phyloP scores from a whole-genome alignment of 2,329 filamentous ascomycete species.

The Daldinia eschscholtzii region DNA sequence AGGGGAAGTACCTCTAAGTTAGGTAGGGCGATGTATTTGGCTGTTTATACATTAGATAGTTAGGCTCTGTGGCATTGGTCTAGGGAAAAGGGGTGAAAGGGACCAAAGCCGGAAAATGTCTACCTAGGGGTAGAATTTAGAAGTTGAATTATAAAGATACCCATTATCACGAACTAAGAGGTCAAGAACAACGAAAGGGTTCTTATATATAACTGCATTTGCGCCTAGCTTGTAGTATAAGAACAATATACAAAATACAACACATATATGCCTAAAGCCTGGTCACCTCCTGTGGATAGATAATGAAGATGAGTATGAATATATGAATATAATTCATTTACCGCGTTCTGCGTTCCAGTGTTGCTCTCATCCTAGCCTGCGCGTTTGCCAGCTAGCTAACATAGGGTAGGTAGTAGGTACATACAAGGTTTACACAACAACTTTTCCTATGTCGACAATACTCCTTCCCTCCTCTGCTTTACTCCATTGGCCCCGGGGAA shows the following conservation, averaged over 20 bases:
- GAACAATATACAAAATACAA: not conserved
- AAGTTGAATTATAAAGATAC: conserved; percentile 1
- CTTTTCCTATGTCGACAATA: not conserved
- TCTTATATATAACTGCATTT: not conserved
- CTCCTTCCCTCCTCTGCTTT: conserved; percentile 3
- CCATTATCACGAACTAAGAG: not conserved
- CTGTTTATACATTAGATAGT: not conserved
- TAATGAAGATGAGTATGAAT: not conserved
- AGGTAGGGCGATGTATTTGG: not conserved
- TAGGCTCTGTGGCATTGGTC: not conserved
- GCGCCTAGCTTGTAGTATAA: not conserved
- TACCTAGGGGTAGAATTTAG: not conserved
- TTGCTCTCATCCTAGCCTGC: conserved; percentile 8
- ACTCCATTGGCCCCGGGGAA: conserved; percentile 2
- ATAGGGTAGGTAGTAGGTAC: conserved; percentile 14
- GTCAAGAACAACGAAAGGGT: not conserved
- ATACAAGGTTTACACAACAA: not conserved
- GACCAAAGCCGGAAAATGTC: not conserved
- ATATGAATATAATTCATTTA: conserved; percentile 15
- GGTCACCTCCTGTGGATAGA: not conserved
- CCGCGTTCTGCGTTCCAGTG: conserved; percentile 18
- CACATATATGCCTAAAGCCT: not conserved
- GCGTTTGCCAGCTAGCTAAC: conserved; percentile 3
- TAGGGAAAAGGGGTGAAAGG: not conserved
- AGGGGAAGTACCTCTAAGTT: conserved; percentile 70